Percentiles rank a stretch among this genome's conserved stretches.
These are phyloP conservation scores for Trichophyton benhamiae DNA, from an alignment of 2,329 filamentous ascomycete species.

Conservation along the genomic window DNA sequence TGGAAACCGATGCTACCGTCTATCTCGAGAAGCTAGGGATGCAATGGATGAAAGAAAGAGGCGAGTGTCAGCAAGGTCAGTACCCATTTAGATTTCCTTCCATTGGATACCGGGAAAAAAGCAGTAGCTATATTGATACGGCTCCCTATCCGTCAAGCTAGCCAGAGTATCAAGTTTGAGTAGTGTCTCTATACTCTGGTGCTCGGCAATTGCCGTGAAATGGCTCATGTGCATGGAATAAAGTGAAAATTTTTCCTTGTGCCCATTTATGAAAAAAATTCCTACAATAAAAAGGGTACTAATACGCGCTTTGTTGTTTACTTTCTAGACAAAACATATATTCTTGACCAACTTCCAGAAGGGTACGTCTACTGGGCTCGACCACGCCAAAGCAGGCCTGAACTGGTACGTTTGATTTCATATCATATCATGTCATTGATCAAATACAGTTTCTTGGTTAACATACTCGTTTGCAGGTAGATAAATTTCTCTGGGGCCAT, in stretches of 20 bases:
- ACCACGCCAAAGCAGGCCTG: conserved; percentile 29
- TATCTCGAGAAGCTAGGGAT: conserved; percentile 39
- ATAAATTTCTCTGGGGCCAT: conserved; percentile 48
- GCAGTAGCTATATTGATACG: not conserved
- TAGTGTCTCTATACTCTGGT: not conserved
- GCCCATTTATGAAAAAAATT: not conserved
- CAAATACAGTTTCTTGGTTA: not conserved
- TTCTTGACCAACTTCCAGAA: conserved; percentile 41
- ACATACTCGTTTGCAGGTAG: conserved; percentile 26
- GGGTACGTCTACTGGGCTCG: conserved; percentile 44
- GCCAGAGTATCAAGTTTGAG: not conserved
- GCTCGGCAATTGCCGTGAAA: not conserved
- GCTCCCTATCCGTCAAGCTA: not conserved
- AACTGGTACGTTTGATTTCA: conserved; percentile 19
- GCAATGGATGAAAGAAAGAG: conserved; percentile 37
- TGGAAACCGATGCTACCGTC: conserved; percentile 22
- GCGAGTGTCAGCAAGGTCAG: conserved; percentile 28
- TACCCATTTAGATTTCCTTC: not conserved
- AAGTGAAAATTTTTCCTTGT: not conserved
- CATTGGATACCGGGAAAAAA: not conserved
- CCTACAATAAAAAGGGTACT: not conserved
- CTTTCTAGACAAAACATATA: conserved; percentile 27
- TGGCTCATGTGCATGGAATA: not conserved
- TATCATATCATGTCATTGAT: not conserved
- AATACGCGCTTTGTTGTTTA: not conserved